A percentile compares a stretch with the other conserved stretches of the same genome.
phyloP scores from a whole-genome alignment of 306 rosid species.

The Dryas drummondii region DNA sequence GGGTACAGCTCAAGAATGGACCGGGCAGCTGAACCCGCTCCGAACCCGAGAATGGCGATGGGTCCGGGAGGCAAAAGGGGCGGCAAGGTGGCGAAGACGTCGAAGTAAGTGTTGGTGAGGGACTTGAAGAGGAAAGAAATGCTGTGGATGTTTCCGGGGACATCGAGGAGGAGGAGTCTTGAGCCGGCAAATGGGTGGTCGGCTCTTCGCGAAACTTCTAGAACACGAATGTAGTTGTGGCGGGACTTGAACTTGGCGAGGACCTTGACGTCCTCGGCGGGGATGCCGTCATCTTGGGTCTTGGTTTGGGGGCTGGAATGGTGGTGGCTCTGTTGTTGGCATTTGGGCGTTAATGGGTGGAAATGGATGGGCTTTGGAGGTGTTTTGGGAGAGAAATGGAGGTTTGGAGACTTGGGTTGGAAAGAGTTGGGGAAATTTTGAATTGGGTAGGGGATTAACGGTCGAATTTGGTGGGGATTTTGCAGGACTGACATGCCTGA shows the following conservation, averaged over 20 bases:
- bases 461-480: conserved; percentile 30
- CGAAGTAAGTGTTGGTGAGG: conserved; percentile 73
- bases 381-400: conserved; percentile 6
- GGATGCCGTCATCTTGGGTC: conserved; percentile 67
- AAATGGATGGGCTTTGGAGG: conserved; percentile 12
- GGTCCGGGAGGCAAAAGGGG: conserved; percentile 79
- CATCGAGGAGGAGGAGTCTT: conserved; percentile 78
- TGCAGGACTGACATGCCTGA: conserved; percentile 31
- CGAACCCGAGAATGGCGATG: conserved; percentile 75
- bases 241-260: conserved; percentile 73
- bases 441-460: conserved; percentile 29
- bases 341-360: conserved; percentile 24
- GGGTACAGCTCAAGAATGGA: conserved; percentile 58
- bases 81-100: conserved; percentile 80
- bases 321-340: conserved; percentile 32
- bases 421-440: neutral
- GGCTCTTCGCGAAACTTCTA: conserved; percentile 68
- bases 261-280: conserved; percentile 56
- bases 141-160: conserved; percentile 96
- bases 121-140: conserved; percentile 64
- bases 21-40: conserved; percentile 81
- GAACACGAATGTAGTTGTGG: conserved; percentile 78
- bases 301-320: conserved; percentile 20
- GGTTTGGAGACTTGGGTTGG: conserved; percentile 16
- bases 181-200: conserved; percentile 90